phyloP scores from a whole-genome alignment of 805 yeast genomes.

The Lachancea thermotolerans region DNA sequence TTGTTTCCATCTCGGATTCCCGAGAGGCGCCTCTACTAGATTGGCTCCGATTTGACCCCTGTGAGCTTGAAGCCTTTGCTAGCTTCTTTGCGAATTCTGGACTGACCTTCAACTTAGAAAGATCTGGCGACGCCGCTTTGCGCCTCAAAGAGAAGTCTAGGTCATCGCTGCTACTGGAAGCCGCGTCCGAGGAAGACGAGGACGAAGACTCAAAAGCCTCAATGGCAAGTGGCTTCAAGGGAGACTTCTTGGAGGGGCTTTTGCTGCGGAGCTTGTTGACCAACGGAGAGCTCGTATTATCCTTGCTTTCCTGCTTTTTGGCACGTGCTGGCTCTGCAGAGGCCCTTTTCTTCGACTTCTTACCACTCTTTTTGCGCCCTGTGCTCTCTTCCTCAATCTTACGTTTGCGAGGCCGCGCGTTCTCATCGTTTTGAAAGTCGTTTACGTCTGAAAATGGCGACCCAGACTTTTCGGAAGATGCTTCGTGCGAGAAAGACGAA shows the following conservation, averaged over 20 bases:
- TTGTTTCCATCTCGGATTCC: too few relatives aligned
- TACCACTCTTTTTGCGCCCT: conserved; percentile 1
- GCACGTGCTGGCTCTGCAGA: background rate
- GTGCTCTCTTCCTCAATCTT: conserved; percentile 1
- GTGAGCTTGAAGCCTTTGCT: conserved; percentile 5
- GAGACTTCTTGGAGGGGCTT: conserved; percentile 18
- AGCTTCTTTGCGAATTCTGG: conserved; percentile 34
- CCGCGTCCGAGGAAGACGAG: conserved; percentile 8
- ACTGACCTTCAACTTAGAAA: conserved; percentile 29
- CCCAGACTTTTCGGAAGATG: background rate
- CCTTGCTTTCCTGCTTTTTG: background rate
- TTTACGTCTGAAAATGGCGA: conserved; percentile 7
- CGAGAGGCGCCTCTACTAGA: too few relatives aligned
- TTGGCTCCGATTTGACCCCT: too few relatives aligned
- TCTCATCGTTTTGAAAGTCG: conserved; percentile 8
- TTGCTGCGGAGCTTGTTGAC: conserved; percentile 21
- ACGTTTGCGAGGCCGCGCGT: conserved; percentile 5
- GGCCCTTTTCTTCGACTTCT: conserved; percentile 9
- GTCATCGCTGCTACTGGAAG: conserved; percentile 4
- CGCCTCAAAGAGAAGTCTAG: conserved; percentile 21
- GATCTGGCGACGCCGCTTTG: conserved; percentile 28
- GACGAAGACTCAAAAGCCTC: conserved; percentile 20
- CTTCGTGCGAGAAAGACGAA: conserved; percentile 2
- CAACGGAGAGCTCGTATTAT: conserved; percentile 15
- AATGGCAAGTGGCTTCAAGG: conserved; percentile 17